A percentile compares a stretch with the other conserved stretches of the same genome.
These are phyloP conservation scores for Penicillium lividum DNA, from an alignment of 495 filamentous ascomycete genomes.

Conservation along the genomic window DNA sequence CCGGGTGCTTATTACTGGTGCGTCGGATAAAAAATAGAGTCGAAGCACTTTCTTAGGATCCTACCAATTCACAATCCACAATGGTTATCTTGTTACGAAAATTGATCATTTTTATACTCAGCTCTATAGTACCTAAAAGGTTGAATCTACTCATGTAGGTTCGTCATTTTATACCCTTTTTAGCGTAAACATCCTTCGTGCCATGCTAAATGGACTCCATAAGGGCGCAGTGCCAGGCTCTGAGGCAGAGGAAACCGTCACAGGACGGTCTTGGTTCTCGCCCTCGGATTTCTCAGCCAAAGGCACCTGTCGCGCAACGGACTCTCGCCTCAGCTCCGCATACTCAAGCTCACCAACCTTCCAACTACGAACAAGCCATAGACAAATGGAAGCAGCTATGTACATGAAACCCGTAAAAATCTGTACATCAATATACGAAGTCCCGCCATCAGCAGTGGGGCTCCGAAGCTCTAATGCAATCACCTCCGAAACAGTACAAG, in stretches of 20 bases:
- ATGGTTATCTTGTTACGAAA: slow-evolving; percentile 2
- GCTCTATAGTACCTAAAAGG: not conserved
- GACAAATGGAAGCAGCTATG: slow-evolving; percentile 55
- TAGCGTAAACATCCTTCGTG: slow-evolving; percentile 35
- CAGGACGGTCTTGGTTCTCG: slow-evolving; percentile 22
- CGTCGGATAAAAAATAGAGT: slow-evolving; percentile 13
- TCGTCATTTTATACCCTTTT: slow-evolving; percentile 33
- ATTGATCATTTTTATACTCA: not conserved
- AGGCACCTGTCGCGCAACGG: slow-evolving; percentile 11
- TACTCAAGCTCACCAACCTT: slow-evolving; percentile 58
- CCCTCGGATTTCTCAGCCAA: slow-evolving; percentile 6
- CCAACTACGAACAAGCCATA: slow-evolving; percentile 53
- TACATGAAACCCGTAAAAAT: slow-evolving; percentile 69
- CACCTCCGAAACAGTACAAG: slow-evolving; percentile 72
- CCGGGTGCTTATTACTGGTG: slow-evolving; percentile 38
- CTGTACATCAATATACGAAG: slow-evolving; percentile 61
- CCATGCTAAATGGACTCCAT: slow-evolving; percentile 32
- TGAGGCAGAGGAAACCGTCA: slow-evolving; percentile 3
- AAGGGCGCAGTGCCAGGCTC: slow-evolving; percentile 5
- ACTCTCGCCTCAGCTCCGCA: slow-evolving; percentile 24
- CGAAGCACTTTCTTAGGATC: not conserved
- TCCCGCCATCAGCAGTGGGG: slow-evolving; percentile 33
- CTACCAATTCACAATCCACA: not conserved
- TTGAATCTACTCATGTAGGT: no score
- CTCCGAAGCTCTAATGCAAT: slow-evolving; percentile 69